Evolutionary conservation across 2,329 filamentous ascomycete species (phyloP), one percentile per base, ranked within the genome.

Genomic region (Penicillium palitans): DNA sequence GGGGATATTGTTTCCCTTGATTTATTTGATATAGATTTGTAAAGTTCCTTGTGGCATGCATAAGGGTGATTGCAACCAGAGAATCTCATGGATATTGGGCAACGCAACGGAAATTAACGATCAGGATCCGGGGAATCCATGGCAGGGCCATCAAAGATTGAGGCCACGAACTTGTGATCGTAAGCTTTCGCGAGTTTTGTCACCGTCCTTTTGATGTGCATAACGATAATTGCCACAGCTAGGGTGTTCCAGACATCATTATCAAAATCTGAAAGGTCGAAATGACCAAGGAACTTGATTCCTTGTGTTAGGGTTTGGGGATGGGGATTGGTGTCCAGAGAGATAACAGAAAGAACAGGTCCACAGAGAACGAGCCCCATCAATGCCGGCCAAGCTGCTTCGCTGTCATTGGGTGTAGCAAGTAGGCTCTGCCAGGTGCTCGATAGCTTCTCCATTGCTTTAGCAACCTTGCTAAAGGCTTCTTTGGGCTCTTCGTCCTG

Each of bases 161-260:
- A 45, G 2, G 44, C 35, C 17, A 60, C 58, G 52, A 49, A 64
- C 60, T 7, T 62, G 62, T 25, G 60, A n/a, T 49, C 25, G 6
- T 69, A 64, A 9, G 65, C 72, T 37, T 76, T 69, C 41, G 76
- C 75, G 24, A 84, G 71, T 55, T 77, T 70, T 52, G 78, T 62
- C 76, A 83, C 78, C 35, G 79, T 76, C 58, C 81, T 80, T 6
- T 83, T 77, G 53, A 80, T 78, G 66, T 84, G 80, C 60, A 83
- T 77, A 12, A 84, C 74, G 6, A 83, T 72, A 57, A 87, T 83
- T 0, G 84, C 82, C 50, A 87, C 63, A 0, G 83, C 83, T 4
- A 87, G 72, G 5, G 80, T 78, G 65, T 85, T 85, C 84, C 84
- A 87, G 2, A 86, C 83, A 66, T 87, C 84, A 59, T 83, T 81